Evolutionary conservation across 805 yeast genomes (phyloP).

Genomic region (Vanderwaltozyma tropicalis): DNA sequence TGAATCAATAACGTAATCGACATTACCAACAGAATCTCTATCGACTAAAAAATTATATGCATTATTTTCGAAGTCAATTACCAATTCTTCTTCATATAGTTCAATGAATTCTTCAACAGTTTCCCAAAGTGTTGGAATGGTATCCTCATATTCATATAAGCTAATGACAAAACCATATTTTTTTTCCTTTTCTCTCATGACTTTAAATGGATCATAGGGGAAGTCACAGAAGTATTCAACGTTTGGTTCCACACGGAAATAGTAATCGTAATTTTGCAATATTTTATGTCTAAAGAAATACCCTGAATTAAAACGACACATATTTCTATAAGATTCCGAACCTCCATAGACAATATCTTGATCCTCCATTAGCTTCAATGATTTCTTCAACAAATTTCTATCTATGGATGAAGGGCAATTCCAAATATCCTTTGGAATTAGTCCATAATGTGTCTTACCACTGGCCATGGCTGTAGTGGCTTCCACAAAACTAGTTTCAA

Average conservation of each 20-base stretch:
- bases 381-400: constrained; percentile 39
- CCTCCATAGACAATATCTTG: constrained; percentile 53
- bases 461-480: constrained; percentile 49
- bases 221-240: constrained; percentile 83
- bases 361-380: constrained; percentile 35
- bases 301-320: constrained; percentile 94
- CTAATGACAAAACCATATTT: constrained; percentile 83
- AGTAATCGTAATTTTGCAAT: constrained; percentile 67
- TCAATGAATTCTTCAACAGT: constrained; percentile 53
- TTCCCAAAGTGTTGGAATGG: constrained; percentile 81
- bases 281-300: constrained; percentile 74
- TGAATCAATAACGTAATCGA: constrained; percentile 23
- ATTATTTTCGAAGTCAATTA: constrained; percentile 11
- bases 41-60: constrained; percentile 39
- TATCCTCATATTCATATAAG: constrained; percentile 69
- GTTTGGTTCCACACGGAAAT: constrained; percentile 93
- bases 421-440: constrained; percentile 67
- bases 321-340: constrained; percentile 67
- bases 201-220: constrained; percentile 71
- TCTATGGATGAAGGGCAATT: constrained; percentile 64
- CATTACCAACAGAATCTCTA: constrained; percentile 34
- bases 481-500: constrained; percentile 50
- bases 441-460: constrained; percentile 58
- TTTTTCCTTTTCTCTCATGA: constrained; percentile 65
- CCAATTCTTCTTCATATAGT: constrained; percentile 41